Base-by-base conservation (phyloP, 129 eudicot species). In the Pittosporum tobira region DNA sequence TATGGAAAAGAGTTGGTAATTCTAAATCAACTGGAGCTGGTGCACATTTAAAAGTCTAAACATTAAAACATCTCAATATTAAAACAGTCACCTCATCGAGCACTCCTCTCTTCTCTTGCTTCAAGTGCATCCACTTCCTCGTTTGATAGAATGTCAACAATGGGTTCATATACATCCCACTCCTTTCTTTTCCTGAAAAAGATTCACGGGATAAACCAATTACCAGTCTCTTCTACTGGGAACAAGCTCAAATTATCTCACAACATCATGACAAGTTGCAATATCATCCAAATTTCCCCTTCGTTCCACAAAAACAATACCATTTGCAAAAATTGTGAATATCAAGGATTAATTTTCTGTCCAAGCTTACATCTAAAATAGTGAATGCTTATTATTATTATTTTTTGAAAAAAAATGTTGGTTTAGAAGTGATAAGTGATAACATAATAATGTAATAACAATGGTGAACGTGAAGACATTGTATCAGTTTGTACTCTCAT, bases 41-140 rank as follows among this genome's bases (percentile, higher is more conserved):
- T 13, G 51, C 51, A 19, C 23, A 22, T n/a, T 23, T 24, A 30
- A 22, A 18, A 2, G 51, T 43, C 50, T 25, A 16, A 25, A 25
- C 30, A 58, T 20, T 22, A 38, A 6, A 0, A 25, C 24, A 24
- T 16, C 13, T 18, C 30, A 31, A n/a, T 27, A 26, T 29, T 16
- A 46, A 19, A 44, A 44, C 24, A 25, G 8, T 42, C 43, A 51
- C 11, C 42, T 73, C 66, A 77, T 22, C 74, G 70, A 68, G 66
- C 65, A 57, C 4, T 73, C 69, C 59, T 75, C 46, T 79, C 87
- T 74, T 83, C 94, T 77, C 73, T 91, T 34, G 95, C 98, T 71
- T 86, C 87, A 27, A 91, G 83, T 48, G 87, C 87, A 63, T 81
- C 98, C 50, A 91, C 85, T 72, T 86, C 96, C 80, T 91, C 98